A percentile compares a stretch with the other conserved stretches of the same genome.
These are phyloP conservation scores for Xylaria sp. DNA, from an alignment of 2,329 filamentous ascomycete genomes.

Conservation along the genomic window DNA sequence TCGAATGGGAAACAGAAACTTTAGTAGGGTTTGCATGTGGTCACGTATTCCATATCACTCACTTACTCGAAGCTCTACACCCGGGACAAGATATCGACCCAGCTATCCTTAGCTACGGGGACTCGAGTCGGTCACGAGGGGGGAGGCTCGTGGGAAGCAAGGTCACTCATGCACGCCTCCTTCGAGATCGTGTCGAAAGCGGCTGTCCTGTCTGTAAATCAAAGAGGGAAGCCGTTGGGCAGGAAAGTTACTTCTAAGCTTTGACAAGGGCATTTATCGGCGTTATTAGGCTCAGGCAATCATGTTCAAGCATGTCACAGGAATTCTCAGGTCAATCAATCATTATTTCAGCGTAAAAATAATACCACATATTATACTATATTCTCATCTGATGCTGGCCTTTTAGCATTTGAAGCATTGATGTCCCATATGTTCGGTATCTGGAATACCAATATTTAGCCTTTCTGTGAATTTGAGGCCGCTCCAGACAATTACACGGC, in stretches of 20 bases:
- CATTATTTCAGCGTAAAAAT: not conserved
- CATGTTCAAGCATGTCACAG: constrained; percentile 17
- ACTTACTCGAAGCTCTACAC: constrained; percentile 69
- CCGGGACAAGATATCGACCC: constrained; percentile 58
- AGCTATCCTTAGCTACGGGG: constrained; percentile 21
- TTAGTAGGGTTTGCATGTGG: constrained; percentile 84
- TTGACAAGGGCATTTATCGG: constrained; percentile 32
- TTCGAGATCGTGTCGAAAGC: constrained; percentile 75
- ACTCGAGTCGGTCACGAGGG: constrained; percentile 52
- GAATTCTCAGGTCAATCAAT: constrained; percentile 8
- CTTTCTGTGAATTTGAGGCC: not conserved
- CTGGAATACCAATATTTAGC: not conserved
- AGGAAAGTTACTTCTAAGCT: constrained; percentile 33
- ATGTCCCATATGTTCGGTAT: not conserved
- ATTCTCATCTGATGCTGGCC: not conserved
- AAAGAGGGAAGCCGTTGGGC: constrained; percentile 46
- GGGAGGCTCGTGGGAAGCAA: constrained; percentile 82
- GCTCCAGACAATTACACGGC: not conserved
- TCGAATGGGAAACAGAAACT: constrained; percentile 73
- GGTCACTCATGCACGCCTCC: constrained; percentile 83
- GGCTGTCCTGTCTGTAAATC: constrained; percentile 71
- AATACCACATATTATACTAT: not conserved
- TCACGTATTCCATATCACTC: constrained; percentile 82
- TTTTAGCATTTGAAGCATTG: not conserved
- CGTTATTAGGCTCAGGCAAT: constrained; percentile 14